Base-by-base conservation (phyloP, 257 asterid genomes). In the Solanum corneliomulleri region DNA sequence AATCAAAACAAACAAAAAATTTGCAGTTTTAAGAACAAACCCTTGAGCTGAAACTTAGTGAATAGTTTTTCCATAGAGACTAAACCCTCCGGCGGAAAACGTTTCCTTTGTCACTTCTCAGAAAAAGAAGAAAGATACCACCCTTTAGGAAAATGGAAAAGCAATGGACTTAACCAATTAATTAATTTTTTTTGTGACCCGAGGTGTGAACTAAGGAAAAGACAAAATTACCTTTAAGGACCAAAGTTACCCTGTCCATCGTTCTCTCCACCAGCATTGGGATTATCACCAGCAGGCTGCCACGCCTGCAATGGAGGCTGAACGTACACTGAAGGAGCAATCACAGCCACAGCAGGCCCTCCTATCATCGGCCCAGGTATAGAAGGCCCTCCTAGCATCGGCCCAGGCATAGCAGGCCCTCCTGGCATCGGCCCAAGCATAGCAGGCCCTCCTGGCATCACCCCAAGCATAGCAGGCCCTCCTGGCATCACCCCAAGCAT, bases 261-360 rank as follows among this genome's bases (percentile, higher is more conserved):
- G 86, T 90, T 89, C 33, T 87, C 94, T 20, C 92, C 91, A 68
- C 91, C 89, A 44, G 89, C 95, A 80, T 93, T 93, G 12, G 94
- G 84, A 9, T 92, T 93, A 69, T 93, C 95, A 9, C 92, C 96
- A 6, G 88, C 84, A 11, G 94, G 84, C 93, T 92, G 94, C 98
- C 98, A 95, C 69, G 97, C 94, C 91, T 93, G 98, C 66, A 45
- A 92, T 93, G 11, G 94, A 16, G 90, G 92, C 92, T 91, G 95
- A 88, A 89, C 69, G 29, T 62, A 62, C 31, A 62, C 31, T 9
- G 69, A 62, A 23, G 69, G 69, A 62, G 69, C 69, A 62, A 23
- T 3, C 69, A 62, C 69, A 62, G 14, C 29, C 27, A 60, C 2
- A 60, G 68, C 68, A 58, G 69, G 69, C 7, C 29, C 25, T 60